A percentile compares a stretch with the other conserved stretches of the same genome.
Conservation (phyloP, 768 basidiomycete genomes). For the Pisolithus tinctorius region DNA sequence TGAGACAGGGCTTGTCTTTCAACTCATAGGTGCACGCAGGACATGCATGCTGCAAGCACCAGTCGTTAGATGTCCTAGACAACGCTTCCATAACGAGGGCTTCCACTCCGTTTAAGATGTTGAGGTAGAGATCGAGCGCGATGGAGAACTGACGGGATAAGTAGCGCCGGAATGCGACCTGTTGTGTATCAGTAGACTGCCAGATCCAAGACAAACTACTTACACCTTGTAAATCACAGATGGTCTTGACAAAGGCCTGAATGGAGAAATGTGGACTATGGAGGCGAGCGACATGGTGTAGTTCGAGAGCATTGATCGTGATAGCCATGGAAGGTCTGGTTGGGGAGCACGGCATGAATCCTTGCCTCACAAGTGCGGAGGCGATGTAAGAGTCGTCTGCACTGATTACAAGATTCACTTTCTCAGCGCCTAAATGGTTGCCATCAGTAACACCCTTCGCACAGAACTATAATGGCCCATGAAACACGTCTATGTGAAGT, state of each 20-base stretch:
- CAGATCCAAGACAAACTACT: neutral
- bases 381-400: too few species aligned
- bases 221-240: slow-evolving; percentile 15
- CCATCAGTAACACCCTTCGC: too few species aligned
- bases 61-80: slow-evolving; percentile 2
- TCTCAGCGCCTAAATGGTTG: too few species aligned
- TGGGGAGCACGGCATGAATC: too few species aligned
- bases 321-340: too few species aligned
- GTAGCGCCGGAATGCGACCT: slow-evolving; percentile 4
- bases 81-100: too few species aligned
- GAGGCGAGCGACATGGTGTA: slow-evolving; percentile 6
- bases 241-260: slow-evolving; percentile 13
- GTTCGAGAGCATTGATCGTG: neutral
- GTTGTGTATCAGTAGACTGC: too few species aligned
- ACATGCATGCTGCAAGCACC: slow-evolving; percentile 5
- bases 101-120: slow-evolving; percentile 5
- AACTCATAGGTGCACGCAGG: slow-evolving; percentile 6
- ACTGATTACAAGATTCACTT: too few species aligned
- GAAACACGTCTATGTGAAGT: too few species aligned
- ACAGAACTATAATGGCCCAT: too few species aligned
- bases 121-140: slow-evolving; percentile 21
- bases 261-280: slow-evolving; percentile 13
- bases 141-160: slow-evolving; percentile 18
- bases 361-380: too few species aligned
- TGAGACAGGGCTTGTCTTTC: neutral